Evolutionary conservation across 305 asterid species (phyloP).

Genomic region (Fraxinus paxiana): DNA sequence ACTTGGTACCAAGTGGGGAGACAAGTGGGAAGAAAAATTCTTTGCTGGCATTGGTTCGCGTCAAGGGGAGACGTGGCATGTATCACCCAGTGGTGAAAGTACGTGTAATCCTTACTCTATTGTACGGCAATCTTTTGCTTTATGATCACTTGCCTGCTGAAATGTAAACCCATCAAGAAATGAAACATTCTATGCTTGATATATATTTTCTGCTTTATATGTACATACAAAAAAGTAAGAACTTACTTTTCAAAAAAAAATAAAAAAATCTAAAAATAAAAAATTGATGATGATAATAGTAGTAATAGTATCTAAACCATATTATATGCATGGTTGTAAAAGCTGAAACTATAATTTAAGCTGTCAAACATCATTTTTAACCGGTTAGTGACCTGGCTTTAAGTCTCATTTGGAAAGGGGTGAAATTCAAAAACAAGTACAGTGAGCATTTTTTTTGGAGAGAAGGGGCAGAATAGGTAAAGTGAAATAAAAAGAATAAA

Average conservation of each 20-base stretch:
- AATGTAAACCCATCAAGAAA: background rate
- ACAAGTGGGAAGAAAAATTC: conserved; percentile 98
- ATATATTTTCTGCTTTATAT: background rate
- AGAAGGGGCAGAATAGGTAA: too few relatives aligned
- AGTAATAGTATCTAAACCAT: background rate
- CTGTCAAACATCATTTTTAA: background rate
- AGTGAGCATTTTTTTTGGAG: too few relatives aligned
- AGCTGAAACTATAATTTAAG: background rate
- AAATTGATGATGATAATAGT: too few relatives aligned
- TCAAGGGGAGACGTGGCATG: conserved; percentile 99
- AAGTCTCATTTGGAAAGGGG: background rate
- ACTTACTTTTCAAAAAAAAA: background rate
- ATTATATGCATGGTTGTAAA: background rate
- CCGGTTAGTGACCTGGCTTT: background rate
- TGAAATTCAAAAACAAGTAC: background rate
- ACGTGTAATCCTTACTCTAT: conserved; percentile 23
- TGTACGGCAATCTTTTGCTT: conserved; percentile 8
- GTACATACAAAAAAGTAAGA: background rate
- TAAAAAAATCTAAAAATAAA: too few relatives aligned
- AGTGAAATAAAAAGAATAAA: too few relatives aligned
- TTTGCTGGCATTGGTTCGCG: conserved; percentile 92
- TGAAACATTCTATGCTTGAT: background rate
- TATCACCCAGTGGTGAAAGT: conserved; percentile 69
- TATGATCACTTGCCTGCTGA: background rate
- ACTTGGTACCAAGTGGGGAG: conserved; percentile 99